Evolutionary conservation across 306 rosid genomes (phyloP), one percentile per base, ranked within the genome.

Genomic region (Gastrolobium villosum): DNA sequence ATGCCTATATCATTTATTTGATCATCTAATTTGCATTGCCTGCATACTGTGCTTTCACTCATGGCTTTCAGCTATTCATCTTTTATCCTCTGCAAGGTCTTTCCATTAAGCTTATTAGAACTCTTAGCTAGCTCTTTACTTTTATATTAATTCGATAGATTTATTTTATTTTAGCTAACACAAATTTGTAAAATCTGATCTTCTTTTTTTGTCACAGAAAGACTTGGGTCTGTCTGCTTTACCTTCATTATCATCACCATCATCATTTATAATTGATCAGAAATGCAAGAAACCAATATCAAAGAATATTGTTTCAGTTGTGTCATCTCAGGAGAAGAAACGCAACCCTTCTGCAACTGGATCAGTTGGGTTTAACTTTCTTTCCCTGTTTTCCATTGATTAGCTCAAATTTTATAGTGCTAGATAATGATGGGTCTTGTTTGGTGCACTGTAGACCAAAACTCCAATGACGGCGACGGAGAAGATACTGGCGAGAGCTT

Each of bases 401-500:
- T 49, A 11, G n/a, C 26, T 53, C 14, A 31, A 76, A 36, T 5
- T 76, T 52, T n/a, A 7, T 34, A 20, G 61, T 56, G 14, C 44
- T 76, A 53, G 1, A 54, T 40, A 68, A 34, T 69, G 70, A n/a
- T 40, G 37, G 1, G 54, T 71, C 8, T 14, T 46, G 7, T 9
- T 66, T 71, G 55, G n/a, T 52, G 54, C 40, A 75, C 48, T 69
- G 65, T 73, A 91, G 97, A 81, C 66, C 7, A 87, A 90, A 87
- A 90, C 80, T 5, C 91, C 86, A 0, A 88, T 93, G 98, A 89
- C 93, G 1, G 86, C 85, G 83, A 93, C 97, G 0, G 95, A 93
- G 82, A 93, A 91, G 91, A 93, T 93, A 68, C 76, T 93, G 40
- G 95, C 89, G 1, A 85, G 91, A 80, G 91, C 93, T 35, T 78